These are phyloP conservation scores for Penicillium soppii DNA, from an alignment of 495 filamentous ascomycete species.

Conservation along the genomic window DNA sequence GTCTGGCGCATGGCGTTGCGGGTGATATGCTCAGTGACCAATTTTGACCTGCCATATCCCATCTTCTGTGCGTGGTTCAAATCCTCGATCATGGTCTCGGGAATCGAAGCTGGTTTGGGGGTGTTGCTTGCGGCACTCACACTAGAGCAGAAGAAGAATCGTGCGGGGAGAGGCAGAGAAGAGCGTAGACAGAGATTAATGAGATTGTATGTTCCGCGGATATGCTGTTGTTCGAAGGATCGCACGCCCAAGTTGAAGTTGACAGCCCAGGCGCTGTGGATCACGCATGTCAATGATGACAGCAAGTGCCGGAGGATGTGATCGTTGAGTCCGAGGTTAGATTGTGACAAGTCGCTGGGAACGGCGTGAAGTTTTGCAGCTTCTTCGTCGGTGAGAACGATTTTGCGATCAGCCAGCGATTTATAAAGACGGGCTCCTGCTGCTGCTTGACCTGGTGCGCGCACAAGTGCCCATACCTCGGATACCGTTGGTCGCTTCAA, in stretches of 20 bases:
- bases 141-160: slow-evolving; percentile 63
- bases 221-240: slow-evolving; percentile 59
- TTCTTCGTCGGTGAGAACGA: slow-evolving; percentile 14
- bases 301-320: slow-evolving; percentile 40
- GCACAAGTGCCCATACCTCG: slow-evolving; percentile 59
- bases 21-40: slow-evolving; percentile 59
- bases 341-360: slow-evolving; percentile 27
- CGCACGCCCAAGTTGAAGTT: slow-evolving; percentile 66
- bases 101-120: slow-evolving; percentile 34
- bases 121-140: slow-evolving; percentile 46
- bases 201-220: slow-evolving; percentile 58
- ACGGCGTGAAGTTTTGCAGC: slow-evolving; percentile 23
- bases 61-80: slow-evolving; percentile 49
- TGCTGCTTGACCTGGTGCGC: slow-evolving; percentile 36
- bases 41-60: slow-evolving; percentile 63
- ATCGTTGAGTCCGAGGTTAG: slow-evolving; percentile 44
- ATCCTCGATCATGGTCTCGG: slow-evolving; percentile 47
- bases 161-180: slow-evolving; percentile 25
- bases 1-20: slow-evolving; percentile 38
- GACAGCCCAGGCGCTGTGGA: slow-evolving; percentile 71
- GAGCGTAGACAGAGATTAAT: slow-evolving; percentile 53
- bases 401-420: slow-evolving; percentile 20
- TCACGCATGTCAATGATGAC: slow-evolving; percentile 44
- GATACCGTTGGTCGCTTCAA: slow-evolving; percentile 26
- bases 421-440: slow-evolving; percentile 24